Evolutionary conservation across 2,329 filamentous ascomycete species (phyloP), one percentile per base, ranked within the genome.

Genomic region (Sordariomycetes sp.): DNA sequence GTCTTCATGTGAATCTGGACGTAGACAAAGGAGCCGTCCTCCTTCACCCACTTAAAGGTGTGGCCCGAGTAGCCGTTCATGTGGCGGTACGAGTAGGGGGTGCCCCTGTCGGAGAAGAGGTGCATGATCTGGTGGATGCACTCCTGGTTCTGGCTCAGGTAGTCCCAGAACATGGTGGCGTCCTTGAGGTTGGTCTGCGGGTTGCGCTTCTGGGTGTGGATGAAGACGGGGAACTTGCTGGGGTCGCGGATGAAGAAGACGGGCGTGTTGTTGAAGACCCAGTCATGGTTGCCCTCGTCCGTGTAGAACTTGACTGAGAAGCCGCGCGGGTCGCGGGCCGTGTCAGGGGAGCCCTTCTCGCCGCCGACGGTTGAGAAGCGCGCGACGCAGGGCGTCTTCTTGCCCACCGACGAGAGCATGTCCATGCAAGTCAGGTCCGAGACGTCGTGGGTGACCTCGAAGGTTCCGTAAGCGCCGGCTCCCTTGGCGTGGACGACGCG

Each of bases 201-300:
- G 56, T 86, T 70, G 32, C 80, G 71, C 68, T 86, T 86, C 58
- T 87, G 82, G 4, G 80, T 82, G 61, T 84, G 81, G 41, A 85
- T 85, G 57, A 86, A 80, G 49, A 79, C 61, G 23, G 81, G 81
- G 59, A 85, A 86, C 53, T 86, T 85, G 48, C 72, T 69, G 3
- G 82, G 79, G 45, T 86, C 82, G 28, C 82, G 70, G 17, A 86
- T 48, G 65, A 87, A 86, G 66, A 87, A 38, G 6, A 35, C 21
- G 18, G 36, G 36, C 21, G 76, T 69, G 44, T 79, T 75, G 52
- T 77, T 77, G 25, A 70, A 73, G 10, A 79, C 74, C 35, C 79
- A 72, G 39, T 80, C 74, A 63, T 53, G 37, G 51, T 83, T 83
- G 15, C 81, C 81, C 42, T 83, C 76, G 23, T 82, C 75, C 0